phyloP scores from a whole-genome alignment of 345 rosid species.

The Eucalyptus polyanthemos region DNA sequence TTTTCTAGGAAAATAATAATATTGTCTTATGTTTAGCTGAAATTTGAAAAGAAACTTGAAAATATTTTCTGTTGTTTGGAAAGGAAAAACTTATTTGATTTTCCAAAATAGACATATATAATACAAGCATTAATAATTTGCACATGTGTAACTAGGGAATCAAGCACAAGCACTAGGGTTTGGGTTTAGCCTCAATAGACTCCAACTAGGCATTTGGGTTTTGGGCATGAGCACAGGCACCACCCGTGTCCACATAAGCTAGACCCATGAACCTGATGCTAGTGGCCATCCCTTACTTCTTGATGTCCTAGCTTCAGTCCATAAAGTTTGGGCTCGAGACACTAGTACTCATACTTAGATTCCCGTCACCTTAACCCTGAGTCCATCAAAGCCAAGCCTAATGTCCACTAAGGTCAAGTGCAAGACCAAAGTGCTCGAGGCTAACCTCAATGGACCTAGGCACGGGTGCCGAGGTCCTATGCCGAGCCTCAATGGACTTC shows the following conservation, averaged over 20 bases:
- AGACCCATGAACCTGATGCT: neutral
- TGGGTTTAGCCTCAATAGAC: no score
- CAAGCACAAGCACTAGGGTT: neutral
- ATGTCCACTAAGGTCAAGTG: neutral
- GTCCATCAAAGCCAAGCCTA: neutral
- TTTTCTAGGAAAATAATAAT: neutral
- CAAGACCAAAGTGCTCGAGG: neutral
- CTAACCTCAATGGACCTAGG: neutral
- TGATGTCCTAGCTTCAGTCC: neutral
- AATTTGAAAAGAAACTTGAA: no score
- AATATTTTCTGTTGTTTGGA: neutral
- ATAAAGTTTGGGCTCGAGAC: neutral
- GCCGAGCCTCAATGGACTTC: neutral
- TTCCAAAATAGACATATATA: neutral
- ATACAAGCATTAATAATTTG: neutral
- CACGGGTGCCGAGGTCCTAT: neutral
- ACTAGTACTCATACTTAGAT: neutral
- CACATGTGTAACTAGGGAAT: neutral
- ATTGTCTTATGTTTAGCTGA: neutral
- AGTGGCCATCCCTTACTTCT: neutral
- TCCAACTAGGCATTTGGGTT: neutral
- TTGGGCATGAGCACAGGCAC: neutral
- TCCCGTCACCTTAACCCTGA: rapidly evolving
- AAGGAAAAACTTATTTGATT: neutral
- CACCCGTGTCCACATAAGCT: rapidly evolving